Conservation (phyloP, 805 yeast genomes). For the Metschnikowia gruessii region DNA sequence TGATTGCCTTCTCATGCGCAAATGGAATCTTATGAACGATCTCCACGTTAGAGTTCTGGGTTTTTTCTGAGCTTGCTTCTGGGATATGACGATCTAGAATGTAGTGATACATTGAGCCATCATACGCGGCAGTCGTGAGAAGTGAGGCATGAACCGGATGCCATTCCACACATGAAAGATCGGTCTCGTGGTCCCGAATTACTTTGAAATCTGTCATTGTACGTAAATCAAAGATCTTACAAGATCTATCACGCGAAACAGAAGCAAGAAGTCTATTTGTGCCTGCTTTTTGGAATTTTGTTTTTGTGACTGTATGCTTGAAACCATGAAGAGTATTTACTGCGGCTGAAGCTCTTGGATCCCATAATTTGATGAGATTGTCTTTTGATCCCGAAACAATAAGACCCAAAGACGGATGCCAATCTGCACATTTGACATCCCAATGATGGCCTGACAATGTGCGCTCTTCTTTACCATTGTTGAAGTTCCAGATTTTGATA, state of each 20-base stretch:
- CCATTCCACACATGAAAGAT: conserved; percentile 85
- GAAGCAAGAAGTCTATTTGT: conserved; percentile 73
- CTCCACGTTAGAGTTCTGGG: conserved; percentile 26
- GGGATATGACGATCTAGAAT: conserved; percentile 53
- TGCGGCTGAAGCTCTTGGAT: conserved; percentile 77
- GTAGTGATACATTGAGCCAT: conserved; percentile 83
- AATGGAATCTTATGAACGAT: conserved; percentile 69
- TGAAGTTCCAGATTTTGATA: conserved; percentile 91
- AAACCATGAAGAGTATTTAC: conserved; percentile 84
- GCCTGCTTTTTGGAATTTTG: conserved; percentile 83
- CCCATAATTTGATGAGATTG: conserved; percentile 92
- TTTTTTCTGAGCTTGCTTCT: conserved; percentile 22
- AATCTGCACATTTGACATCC: conserved; percentile 97
- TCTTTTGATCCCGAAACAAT: conserved; percentile 94
- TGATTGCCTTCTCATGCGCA: conserved; percentile 93
- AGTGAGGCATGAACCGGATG: conserved; percentile 83
- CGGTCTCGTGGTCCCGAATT: conserved; percentile 77
- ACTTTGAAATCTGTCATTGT: conserved; percentile 74
- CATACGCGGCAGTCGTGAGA: conserved; percentile 82
- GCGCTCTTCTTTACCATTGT: conserved; percentile 80
- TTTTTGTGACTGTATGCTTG: conserved; percentile 88
- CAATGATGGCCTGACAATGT: conserved; percentile 90
- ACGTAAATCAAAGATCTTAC: conserved; percentile 83
- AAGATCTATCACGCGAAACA: conserved; percentile 83
- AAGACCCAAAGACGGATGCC: conserved; percentile 90